Evolutionary conservation across 2,329 filamentous ascomycete species (phyloP).

Genomic region (Talaromyces pinophilus): DNA sequence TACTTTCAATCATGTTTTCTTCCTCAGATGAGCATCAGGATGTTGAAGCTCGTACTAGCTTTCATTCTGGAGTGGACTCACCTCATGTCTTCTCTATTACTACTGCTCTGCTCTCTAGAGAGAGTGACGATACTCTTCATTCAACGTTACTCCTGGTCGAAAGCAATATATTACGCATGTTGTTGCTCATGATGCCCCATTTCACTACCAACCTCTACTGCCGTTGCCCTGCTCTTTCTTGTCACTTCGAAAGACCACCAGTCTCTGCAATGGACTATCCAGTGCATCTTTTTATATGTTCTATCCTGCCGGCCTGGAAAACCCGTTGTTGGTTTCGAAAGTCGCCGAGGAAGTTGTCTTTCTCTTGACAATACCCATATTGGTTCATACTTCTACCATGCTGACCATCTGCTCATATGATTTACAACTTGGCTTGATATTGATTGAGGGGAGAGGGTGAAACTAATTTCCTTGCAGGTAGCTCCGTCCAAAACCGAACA

Average conservation of each 20-base stretch:
- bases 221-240: no score
- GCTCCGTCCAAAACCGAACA: not conserved
- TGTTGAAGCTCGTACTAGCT: not conserved
- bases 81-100: not conserved
- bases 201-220: not conserved
- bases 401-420: not conserved
- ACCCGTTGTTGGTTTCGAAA: no score
- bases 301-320: not conserved
- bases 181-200: not conserved
- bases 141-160: not conserved
- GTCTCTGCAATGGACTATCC: not conserved
- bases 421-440: not conserved
- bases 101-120: not conserved
- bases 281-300: not conserved
- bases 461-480: not conserved
- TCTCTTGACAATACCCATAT: not conserved
- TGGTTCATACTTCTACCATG: not conserved
- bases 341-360: not conserved
- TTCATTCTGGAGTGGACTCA: not conserved
- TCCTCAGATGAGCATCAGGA: not conserved
- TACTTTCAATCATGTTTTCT: not conserved
- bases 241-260: not conserved
- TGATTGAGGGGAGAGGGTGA: no score
- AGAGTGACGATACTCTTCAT: not conserved
- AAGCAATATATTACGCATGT: slow-evolving; percentile 2